These are phyloP conservation scores for Nothophaeocryptopus gaeumannii DNA, from an alignment of 2,329 filamentous ascomycete genomes.

Conservation along the genomic window DNA sequence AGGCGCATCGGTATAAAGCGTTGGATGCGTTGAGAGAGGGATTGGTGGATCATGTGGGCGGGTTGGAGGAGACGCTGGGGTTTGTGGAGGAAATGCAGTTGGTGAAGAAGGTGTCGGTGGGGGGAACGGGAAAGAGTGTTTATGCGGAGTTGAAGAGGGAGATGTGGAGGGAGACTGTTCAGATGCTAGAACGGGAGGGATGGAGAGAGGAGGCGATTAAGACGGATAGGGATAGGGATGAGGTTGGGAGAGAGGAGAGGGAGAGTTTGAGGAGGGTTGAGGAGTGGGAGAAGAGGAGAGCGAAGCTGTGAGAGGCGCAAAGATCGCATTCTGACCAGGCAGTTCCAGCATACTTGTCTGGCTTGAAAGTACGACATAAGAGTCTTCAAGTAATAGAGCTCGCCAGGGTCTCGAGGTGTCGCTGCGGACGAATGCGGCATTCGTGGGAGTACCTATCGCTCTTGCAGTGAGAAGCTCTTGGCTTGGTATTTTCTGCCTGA, in stretches of 20 bases:
- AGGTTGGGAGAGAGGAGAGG: conserved; percentile 32
- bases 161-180: conserved; percentile 68
- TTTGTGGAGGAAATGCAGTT: conserved; percentile 61
- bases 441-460: no score
- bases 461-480: no score
- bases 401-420: no score
- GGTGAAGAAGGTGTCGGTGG: conserved; percentile 52
- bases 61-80: conserved; percentile 59
- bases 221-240: conserved; percentile 52
- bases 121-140: conserved; percentile 53
- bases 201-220: conserved; percentile 46
- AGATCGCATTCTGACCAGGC: no score
- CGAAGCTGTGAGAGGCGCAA: conserved; percentile 27
- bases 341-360: no score
- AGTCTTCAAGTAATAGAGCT: no score
- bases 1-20: conserved; percentile 66
- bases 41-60: conserved; percentile 66
- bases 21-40: conserved; percentile 62
- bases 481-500: no score
- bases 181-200: conserved; percentile 53
- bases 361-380: no score
- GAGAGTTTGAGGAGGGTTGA: conserved; percentile 24
- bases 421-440: no score
- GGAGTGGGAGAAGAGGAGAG: conserved; percentile 27
- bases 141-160: conserved; percentile 72